phyloP scores from a whole-genome alignment of 495 filamentous ascomycete species.

The Collariella sp. region DNA sequence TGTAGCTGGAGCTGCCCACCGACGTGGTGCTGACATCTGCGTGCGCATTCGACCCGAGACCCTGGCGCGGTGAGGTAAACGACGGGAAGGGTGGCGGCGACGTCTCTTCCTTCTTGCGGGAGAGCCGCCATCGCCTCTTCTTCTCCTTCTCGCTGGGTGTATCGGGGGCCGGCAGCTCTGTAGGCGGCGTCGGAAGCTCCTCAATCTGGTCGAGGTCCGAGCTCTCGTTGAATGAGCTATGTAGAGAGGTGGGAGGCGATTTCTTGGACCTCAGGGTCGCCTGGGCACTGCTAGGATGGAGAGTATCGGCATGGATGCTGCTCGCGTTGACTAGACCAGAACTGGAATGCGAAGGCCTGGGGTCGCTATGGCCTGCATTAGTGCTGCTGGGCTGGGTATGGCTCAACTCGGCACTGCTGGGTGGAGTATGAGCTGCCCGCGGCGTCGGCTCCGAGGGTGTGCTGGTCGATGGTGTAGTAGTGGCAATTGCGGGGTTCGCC shows the following conservation, averaged over 20 bases:
- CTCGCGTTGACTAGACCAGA: not conserved
- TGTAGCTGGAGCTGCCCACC: constrained; percentile 49
- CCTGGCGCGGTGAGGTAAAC: constrained; percentile 40
- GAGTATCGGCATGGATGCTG: constrained; percentile 4
- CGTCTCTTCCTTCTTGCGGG: constrained; percentile 49
- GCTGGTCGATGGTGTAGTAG: constrained; percentile 16
- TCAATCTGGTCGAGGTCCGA: constrained; percentile 68
- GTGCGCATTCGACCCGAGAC: constrained; percentile 50
- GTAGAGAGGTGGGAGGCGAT: constrained; percentile 61
- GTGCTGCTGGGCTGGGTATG: not conserved
- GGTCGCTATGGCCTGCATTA: not conserved
- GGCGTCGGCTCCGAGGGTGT: constrained; percentile 31
- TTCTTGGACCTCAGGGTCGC: constrained; percentile 50
- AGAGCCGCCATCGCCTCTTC: constrained; percentile 69
- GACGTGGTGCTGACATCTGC: constrained; percentile 64
- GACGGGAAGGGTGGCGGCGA: constrained; percentile 22
- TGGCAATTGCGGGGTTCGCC: constrained; percentile 13
- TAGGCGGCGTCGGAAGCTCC: constrained; percentile 32
- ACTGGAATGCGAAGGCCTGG: not conserved
- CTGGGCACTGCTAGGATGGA: constrained; percentile 35
- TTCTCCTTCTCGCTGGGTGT: constrained; percentile 57
- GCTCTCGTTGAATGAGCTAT: constrained; percentile 67
- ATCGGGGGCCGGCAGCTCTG: constrained; percentile 34
- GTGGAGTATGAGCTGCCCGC: constrained; percentile 26
- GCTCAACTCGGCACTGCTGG: constrained; percentile 19